phyloP scores from a whole-genome alignment of 2,329 filamentous ascomycete genomes.

The Nigrospora oryzae region DNA sequence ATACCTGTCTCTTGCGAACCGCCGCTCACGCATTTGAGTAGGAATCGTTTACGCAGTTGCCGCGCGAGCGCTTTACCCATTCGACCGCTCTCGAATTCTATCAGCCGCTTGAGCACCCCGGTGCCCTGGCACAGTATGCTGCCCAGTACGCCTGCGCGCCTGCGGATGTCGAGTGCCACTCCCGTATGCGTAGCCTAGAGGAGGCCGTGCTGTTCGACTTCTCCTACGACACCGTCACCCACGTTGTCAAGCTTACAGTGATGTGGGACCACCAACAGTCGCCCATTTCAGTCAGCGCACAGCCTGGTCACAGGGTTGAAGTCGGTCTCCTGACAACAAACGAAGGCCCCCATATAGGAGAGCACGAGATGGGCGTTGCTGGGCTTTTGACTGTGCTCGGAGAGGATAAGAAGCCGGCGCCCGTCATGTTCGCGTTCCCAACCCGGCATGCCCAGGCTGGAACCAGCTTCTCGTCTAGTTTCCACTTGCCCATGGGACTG shows the following conservation, averaged over 20 bases:
- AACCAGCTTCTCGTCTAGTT: conserved; percentile 51
- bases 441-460: conserved; percentile 61
- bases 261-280: conserved; percentile 48
- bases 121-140: conserved; percentile 44
- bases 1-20: conserved; percentile 23
- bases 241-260: conserved; percentile 55
- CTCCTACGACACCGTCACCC: conserved; percentile 59
- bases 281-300: conserved; percentile 29
- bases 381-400: conserved; percentile 75
- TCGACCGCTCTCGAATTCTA: conserved; percentile 64
- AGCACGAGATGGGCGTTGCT: conserved; percentile 68
- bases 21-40: conserved; percentile 45
- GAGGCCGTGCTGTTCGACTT: conserved; percentile 56
- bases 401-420: conserved; percentile 61
- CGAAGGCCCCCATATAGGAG: conserved; percentile 46
- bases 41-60: conserved; percentile 55
- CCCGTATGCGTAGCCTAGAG: conserved; percentile 11
- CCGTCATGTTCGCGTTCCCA: conserved; percentile 76
- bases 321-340: conserved; percentile 70
- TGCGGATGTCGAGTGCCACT: conserved; percentile 13
- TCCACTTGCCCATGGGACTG: conserved; percentile 67
- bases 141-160: conserved; percentile 25
- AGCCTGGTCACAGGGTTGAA: conserved; percentile 54
- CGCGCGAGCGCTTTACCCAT: conserved; percentile 47
- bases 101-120: conserved; percentile 50